Conservation (phyloP, 805 yeast species). For the Kodamaea lidongshanica region DNA sequence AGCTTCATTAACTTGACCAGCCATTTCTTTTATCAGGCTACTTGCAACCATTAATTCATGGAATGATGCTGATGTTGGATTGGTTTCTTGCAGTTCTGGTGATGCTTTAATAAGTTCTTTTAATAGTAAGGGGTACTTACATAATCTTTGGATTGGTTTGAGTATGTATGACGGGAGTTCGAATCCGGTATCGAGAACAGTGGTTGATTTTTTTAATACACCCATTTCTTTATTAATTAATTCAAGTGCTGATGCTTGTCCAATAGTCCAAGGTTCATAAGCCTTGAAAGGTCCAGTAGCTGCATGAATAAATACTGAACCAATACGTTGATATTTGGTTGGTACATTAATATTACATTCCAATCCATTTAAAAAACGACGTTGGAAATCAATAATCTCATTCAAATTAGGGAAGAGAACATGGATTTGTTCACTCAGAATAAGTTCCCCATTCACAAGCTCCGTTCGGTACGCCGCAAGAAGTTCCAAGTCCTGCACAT, state of each 20-base stretch:
- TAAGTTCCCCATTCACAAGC: conserved; percentile 54
- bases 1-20: conserved; percentile 84
- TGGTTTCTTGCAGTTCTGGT: conserved; percentile 26
- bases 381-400: conserved; percentile 84
- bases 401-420: conserved; percentile 77
- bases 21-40: conserved; percentile 74
- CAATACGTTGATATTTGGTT: conserved; percentile 72
- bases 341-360: conserved; percentile 83
- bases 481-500: conserved; percentile 83
- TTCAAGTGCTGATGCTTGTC: conserved; percentile 82
- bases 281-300: conserved; percentile 73
- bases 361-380: conserved; percentile 78
- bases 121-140: conserved; percentile 84
- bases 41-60: conserved; percentile 68
- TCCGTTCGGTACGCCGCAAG: conserved; percentile 63
- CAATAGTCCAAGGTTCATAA: conserved; percentile 92
- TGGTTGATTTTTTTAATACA: conserved; percentile 48
- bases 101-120: conserved; percentile 67
- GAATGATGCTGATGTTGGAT: conserved; percentile 28
- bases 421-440: conserved; percentile 75
- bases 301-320: conserved; percentile 81
- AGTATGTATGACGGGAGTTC: conserved; percentile 85
- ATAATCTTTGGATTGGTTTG: conserved; percentile 94
- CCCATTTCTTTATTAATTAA: conserved; percentile 60
- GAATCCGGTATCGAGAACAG: conserved; percentile 72